These are phyloP conservation scores for Heterobasidion parviporum DNA, from an alignment of 1,284 basidiomycete genomes.

Conservation along the genomic window DNA sequence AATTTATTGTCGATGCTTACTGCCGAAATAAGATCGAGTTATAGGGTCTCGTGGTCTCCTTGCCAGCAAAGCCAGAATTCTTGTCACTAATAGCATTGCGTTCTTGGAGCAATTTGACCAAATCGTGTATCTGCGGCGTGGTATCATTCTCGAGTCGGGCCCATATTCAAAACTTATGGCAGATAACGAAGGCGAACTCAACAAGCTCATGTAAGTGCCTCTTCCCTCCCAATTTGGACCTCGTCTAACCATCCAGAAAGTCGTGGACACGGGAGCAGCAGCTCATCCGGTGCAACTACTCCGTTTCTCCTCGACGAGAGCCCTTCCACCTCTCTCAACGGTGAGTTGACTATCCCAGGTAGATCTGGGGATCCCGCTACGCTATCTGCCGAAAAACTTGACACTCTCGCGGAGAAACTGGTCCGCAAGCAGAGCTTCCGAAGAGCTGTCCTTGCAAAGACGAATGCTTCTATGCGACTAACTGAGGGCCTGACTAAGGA, in stretches of 20 bases:
- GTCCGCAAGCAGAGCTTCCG: conserved; percentile 39
- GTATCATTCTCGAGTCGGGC: conserved; percentile 79
- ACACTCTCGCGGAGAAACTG: conserved; percentile 26
- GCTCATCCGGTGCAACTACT: conserved; percentile 7
- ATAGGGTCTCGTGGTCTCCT: conserved; percentile 87
- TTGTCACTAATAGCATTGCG: conserved; percentile 88
- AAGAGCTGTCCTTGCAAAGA: conserved; percentile 6
- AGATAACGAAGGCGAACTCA: conserved; percentile 63
- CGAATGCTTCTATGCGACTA: background rate
- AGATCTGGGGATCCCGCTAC: conserved; percentile 1
- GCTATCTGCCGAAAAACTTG: conserved; percentile 8
- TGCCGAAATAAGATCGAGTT: conserved; percentile 57
- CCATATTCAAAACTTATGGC: conserved; percentile 58
- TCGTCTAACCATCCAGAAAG: conserved; percentile 1
- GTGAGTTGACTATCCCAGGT: background rate
- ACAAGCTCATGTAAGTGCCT: conserved; percentile 68
- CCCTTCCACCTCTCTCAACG: background rate
- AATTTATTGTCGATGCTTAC: background rate
- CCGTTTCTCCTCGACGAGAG: conserved; percentile 3
- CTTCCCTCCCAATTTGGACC: background rate
- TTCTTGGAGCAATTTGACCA: conserved; percentile 80
- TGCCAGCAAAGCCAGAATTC: conserved; percentile 76
- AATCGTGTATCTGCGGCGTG: conserved; percentile 74
- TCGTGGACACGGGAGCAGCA: conserved; percentile 6
- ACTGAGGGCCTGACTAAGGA: conserved; percentile 59